These are phyloP conservation scores for Didymella segeticola DNA, from an alignment of 2,329 filamentous ascomycete species.

Conservation along the genomic window DNA sequence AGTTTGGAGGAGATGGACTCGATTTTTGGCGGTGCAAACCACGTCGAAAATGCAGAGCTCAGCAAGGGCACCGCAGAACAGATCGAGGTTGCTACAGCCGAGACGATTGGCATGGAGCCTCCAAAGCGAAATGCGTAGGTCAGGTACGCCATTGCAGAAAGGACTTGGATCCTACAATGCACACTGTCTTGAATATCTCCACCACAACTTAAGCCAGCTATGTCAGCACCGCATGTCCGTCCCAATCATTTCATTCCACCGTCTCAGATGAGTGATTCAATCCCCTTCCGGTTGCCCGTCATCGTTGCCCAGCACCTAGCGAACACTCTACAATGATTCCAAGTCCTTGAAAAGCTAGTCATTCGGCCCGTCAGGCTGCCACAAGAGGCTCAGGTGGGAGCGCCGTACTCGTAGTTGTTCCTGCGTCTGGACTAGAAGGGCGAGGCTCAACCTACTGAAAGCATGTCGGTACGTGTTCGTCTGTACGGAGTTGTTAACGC, in stretches of 20 bases:
- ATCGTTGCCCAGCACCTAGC: not conserved
- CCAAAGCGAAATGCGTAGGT: not conserved
- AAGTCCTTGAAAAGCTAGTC: not conserved
- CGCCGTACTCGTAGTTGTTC: not conserved
- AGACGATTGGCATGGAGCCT: not conserved
- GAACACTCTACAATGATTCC: not conserved
- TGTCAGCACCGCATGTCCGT: not conserved
- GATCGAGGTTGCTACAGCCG: not conserved
- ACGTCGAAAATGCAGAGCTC: constrained; percentile 4
- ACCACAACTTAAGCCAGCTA: not conserved
- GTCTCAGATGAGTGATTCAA: not conserved
- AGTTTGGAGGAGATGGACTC: constrained; percentile 1
- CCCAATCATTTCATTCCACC: not conserved
- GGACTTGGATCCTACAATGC: too few relatives aligned
- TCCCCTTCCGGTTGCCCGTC: not conserved
- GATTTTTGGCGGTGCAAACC: not conserved
- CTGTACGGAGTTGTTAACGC: too few relatives aligned
- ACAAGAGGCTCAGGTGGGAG: not conserved
- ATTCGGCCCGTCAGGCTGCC: not conserved
- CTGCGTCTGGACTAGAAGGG: too few relatives aligned
- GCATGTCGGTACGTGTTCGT: too few relatives aligned
- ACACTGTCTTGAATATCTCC: not conserved
- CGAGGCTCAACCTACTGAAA: too few relatives aligned
- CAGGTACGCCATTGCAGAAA: too few relatives aligned
- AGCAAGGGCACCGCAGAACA: not conserved